phyloP scores from a whole-genome alignment of 257 asterid genomes.

The Jacaranda mimosifolia region DNA sequence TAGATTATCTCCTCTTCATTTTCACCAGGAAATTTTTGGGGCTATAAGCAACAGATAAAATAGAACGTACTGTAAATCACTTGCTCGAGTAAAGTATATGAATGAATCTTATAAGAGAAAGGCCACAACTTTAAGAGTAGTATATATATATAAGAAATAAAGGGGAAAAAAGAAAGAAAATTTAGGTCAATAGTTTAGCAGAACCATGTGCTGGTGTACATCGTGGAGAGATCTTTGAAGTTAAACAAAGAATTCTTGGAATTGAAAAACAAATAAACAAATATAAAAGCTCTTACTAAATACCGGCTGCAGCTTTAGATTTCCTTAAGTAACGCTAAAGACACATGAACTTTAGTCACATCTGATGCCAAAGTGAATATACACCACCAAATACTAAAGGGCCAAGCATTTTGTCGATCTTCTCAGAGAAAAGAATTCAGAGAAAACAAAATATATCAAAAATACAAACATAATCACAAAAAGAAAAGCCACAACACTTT shows the following conservation, averaged over 20 bases:
- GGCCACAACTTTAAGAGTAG: conserved; percentile 25
- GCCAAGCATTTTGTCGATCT: conserved; percentile 35
- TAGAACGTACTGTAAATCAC: conserved; percentile 19
- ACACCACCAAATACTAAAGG: conserved; percentile 35
- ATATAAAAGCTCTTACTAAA: conserved; percentile 35
- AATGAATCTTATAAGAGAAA: conserved; percentile 35
- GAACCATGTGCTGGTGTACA: conserved; percentile 66
- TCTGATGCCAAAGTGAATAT: conserved; percentile 46
- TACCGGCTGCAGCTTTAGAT: conserved; percentile 49
- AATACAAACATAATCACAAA: conserved; percentile 52
- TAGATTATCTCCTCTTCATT: conserved; percentile 36
- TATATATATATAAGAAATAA: neutral
- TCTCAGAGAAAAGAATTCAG: conserved; percentile 17
- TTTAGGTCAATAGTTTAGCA: conserved; percentile 53
- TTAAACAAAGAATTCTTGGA: conserved; percentile 50
- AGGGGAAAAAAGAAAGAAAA: conserved; percentile 18
- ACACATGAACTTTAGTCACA: conserved; percentile 58
- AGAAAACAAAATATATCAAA: conserved; percentile 15
- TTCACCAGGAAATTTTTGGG: neutral
- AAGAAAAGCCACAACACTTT: conserved; percentile 48
- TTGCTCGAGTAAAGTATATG: neutral
- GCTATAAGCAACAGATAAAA: too few species aligned
- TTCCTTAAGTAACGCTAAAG: conserved; percentile 54
- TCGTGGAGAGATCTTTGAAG: conserved; percentile 56
- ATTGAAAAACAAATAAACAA: conserved; percentile 40